phyloP scores from a whole-genome alignment of 495 filamentous ascomycete genomes.

The Apodospora peruviana region DNA sequence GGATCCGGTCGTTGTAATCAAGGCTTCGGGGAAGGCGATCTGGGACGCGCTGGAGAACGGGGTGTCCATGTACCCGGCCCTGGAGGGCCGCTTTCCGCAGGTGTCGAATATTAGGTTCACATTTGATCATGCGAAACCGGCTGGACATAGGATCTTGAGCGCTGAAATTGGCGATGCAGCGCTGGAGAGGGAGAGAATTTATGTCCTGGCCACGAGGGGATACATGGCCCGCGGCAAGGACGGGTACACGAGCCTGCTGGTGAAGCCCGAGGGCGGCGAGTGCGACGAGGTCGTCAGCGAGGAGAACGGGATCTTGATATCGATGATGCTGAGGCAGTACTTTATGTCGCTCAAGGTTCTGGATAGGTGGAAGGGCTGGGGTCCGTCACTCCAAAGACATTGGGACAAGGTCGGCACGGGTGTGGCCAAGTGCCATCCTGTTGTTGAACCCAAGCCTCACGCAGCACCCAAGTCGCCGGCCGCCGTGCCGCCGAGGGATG shows the following conservation, averaged over 20 bases:
- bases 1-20: conserved; percentile 78
- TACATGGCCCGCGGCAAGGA: conserved; percentile 86
- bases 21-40: conserved; percentile 59
- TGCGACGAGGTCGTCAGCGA: conserved; percentile 75
- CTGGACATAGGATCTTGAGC: conserved; percentile 56
- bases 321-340: conserved; percentile 79
- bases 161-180: conserved; percentile 54
- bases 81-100: conserved; percentile 78
- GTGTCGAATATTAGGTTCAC: conserved; percentile 73
- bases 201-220: conserved; percentile 68
- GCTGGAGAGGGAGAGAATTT: conserved; percentile 54
- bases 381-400: conserved; percentile 46
- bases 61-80: conserved; percentile 69
- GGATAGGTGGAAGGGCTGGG: conserved; percentile 67
- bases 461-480: not conserved
- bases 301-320: conserved; percentile 80
- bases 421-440: conserved; percentile 27
- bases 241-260: conserved; percentile 68
- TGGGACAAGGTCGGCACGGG: conserved; percentile 57
- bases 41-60: conserved; percentile 76
- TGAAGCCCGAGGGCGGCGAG: conserved; percentile 61
- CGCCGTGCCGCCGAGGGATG: not conserved
- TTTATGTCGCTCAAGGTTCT: conserved; percentile 78
- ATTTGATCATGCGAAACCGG: conserved; percentile 56
- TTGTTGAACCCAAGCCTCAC: conserved; percentile 5